phyloP scores from a whole-genome alignment of 2,329 filamentous ascomycete species.

The Curvularia eragrostidis region DNA sequence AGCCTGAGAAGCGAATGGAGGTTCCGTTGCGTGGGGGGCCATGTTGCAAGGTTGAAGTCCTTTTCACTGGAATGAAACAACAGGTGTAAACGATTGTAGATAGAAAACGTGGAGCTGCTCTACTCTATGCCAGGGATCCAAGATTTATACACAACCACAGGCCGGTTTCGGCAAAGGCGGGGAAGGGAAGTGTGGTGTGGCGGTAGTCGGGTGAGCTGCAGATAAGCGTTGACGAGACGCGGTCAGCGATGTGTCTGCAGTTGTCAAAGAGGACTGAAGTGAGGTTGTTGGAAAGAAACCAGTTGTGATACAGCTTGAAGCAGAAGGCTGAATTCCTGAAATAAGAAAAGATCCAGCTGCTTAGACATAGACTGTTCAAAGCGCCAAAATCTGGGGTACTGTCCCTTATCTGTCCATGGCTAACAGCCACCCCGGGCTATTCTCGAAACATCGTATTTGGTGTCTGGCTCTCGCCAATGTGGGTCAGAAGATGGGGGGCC shows the following conservation, averaged over 20 bases:
- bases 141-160: conserved; percentile 31
- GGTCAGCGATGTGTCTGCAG: conserved; percentile 21
- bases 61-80: conserved; percentile 8
- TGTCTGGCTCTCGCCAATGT: conserved; percentile 26
- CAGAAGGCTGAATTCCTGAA: conserved; percentile 6
- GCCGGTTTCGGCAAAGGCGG: conserved; percentile 33
- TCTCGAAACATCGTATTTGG: conserved; percentile 12
- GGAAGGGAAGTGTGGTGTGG: conserved; percentile 30
- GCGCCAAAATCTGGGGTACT: conserved; percentile 47
- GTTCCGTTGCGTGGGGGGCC: conserved; percentile 49
- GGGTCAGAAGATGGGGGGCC: conserved; percentile 28
- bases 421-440: conserved; percentile 23
- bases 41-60: conserved; percentile 28
- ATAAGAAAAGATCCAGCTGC: conserved; percentile 11
- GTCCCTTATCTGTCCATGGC: conserved; percentile 42
- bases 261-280: conserved; percentile 19
- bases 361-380: conserved; percentile 18
- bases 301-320: not conserved
- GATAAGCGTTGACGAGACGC: conserved; percentile 48
- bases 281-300: conserved; percentile 3
- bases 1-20: conserved; percentile 38
- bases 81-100: conserved; percentile 14
- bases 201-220: conserved; percentile 26
- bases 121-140: conserved; percentile 17
- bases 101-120: conserved; percentile 9